Evolutionary conservation across 768 basidiomycete species (phyloP).

Genomic region (Nevesoporus exiguus): DNA sequence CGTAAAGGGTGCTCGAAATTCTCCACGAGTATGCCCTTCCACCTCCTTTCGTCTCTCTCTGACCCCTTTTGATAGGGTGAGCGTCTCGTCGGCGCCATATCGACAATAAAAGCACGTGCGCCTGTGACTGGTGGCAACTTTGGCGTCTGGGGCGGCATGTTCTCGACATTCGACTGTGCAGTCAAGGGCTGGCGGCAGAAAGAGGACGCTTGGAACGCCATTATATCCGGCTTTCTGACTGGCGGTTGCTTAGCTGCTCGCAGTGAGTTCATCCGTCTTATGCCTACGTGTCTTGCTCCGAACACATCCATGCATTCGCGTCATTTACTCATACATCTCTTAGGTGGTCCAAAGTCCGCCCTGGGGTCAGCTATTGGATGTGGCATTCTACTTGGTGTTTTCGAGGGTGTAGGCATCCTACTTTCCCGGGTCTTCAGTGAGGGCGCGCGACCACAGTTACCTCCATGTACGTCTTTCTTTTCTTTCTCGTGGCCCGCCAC

Average conservation of each 20-base stretch:
- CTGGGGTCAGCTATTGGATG: conserved; percentile 93
- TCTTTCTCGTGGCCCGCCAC: neutral
- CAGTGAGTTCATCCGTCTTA: conserved; percentile 54
- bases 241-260: conserved; percentile 93
- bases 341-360: conserved; percentile 90
- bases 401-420: conserved; percentile 93
- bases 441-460: conserved; percentile 73
- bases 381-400: conserved; percentile 91
- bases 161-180: conserved; percentile 97
- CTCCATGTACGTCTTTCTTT: conserved; percentile 55
- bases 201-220: conserved; percentile 99
- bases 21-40: conserved; percentile 68
- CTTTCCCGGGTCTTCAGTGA: conserved; percentile 87
- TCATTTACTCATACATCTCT: conserved; percentile 9
- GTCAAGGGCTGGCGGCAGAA: conserved; percentile 97
- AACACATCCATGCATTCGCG: neutral
- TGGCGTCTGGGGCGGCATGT: conserved; percentile 96
- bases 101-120: conserved; percentile 96
- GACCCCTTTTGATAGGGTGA: conserved; percentile 66
- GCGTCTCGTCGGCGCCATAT: conserved; percentile 88
- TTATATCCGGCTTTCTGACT: conserved; percentile 97
- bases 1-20: conserved; percentile 96
- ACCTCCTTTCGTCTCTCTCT: neutral
- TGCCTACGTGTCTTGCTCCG: neutral
- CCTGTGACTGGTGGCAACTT: conserved; percentile 98